Evolutionary conservation across 495 filamentous ascomycete species (phyloP).

Genomic region (Tetracladium setigerum): DNA sequence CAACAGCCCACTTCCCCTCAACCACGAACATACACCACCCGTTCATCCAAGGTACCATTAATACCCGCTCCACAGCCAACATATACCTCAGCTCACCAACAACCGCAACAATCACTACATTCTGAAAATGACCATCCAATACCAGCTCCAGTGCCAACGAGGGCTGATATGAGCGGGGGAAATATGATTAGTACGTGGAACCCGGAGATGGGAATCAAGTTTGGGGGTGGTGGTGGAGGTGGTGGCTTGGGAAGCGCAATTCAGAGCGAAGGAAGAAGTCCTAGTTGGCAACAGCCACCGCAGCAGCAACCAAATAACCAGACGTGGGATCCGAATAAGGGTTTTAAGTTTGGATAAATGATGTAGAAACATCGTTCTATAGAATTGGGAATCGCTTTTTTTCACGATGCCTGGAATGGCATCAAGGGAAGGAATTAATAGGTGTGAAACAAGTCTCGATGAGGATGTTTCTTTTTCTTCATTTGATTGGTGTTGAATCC

Average conservation of each 20-base stretch:
- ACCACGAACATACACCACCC: constrained; percentile 1
- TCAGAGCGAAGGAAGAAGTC: not conserved
- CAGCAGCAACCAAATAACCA: constrained; percentile 10
- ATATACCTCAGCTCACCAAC: not conserved
- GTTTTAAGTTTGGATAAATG: constrained; percentile 52
- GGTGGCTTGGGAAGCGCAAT: not conserved
- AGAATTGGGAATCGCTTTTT: too few species aligned
- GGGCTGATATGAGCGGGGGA: constrained; percentile 32
- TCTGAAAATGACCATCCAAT: constrained; percentile 25
- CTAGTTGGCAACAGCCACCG: constrained; percentile 8
- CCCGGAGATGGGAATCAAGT: constrained; percentile 73
- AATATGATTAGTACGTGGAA: constrained; percentile 59
- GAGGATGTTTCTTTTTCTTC: too few species aligned
- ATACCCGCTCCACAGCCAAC: not conserved
- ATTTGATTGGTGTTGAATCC: too few species aligned
- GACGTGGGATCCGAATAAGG: constrained; percentile 55
- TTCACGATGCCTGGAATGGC: too few species aligned
- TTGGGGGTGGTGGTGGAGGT: constrained; percentile 31
- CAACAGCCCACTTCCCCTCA: constrained; percentile 17
- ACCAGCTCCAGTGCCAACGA: constrained; percentile 46
- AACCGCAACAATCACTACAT: not conserved
- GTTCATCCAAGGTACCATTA: not conserved
- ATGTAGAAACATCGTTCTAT: not conserved
- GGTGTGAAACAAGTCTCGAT: too few species aligned
- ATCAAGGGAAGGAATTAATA: too few species aligned